These are phyloP conservation scores for Leucocoprinus birnbaumii DNA, from an alignment of 768 basidiomycete species.

Conservation along the genomic window DNA sequence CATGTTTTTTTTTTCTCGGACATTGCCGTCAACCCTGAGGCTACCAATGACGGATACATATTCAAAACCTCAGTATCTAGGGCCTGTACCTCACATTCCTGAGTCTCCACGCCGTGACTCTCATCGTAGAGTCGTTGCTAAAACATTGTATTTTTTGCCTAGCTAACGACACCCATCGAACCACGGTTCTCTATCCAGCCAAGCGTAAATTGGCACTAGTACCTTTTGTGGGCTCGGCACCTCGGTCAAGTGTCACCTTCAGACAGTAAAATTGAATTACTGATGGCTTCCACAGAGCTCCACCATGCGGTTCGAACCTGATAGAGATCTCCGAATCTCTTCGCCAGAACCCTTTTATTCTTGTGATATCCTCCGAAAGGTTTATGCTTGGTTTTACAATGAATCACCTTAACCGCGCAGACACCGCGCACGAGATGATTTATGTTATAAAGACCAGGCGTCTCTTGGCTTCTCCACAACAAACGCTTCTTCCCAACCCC, in stretches of 20 bases:
- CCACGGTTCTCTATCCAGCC: too few relatives aligned
- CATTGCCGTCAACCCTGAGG: too few relatives aligned
- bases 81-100: too few relatives aligned
- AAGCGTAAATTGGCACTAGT: too few relatives aligned
- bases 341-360: neutral
- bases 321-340: neutral
- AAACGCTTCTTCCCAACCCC: constrained; percentile 2
- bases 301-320: neutral
- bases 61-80: too few relatives aligned
- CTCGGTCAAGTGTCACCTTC: neutral
- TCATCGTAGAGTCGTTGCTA: too few relatives aligned
- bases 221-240: too few relatives aligned
- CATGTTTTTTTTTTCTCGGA: too few relatives aligned
- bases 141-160: too few relatives aligned
- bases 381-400: neutral
- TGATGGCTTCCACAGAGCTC: neutral
- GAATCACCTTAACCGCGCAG: neutral
- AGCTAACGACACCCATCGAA: too few relatives aligned
- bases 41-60: too few relatives aligned
- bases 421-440: neutral
- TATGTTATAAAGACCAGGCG: constrained; percentile 8
- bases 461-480: constrained; percentile 6
- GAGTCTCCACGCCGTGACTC: too few relatives aligned
- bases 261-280: neutral
- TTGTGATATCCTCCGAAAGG: neutral